Conservation (phyloP, 2,329 filamentous ascomycete species). For the Trichoderma hamatum region DNA sequence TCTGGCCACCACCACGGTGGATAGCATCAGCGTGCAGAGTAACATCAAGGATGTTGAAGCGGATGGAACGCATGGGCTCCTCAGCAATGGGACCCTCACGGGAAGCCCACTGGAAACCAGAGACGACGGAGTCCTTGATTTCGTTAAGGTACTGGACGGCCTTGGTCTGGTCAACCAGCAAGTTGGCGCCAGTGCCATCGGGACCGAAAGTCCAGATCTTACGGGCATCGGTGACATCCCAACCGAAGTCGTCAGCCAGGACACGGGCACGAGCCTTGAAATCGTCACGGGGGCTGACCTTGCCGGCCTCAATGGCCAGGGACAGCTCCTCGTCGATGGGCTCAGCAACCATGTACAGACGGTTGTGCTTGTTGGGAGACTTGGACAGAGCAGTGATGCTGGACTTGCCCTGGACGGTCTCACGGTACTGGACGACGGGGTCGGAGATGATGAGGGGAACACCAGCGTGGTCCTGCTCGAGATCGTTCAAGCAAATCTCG, state of each 20-base stretch:
- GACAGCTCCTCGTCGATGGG: constrained; percentile 91
- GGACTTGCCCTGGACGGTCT: constrained; percentile 83
- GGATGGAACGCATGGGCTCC: constrained; percentile 95
- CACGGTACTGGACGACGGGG: constrained; percentile 97
- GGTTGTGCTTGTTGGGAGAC: constrained; percentile 99
- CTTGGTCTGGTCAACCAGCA: constrained; percentile 99
- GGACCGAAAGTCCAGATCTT: constrained; percentile 99
- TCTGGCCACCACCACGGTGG: constrained; percentile 98
- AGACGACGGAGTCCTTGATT: constrained; percentile 99
- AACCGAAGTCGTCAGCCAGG: constrained; percentile 94
- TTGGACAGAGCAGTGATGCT: constrained; percentile 98
- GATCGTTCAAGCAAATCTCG: constrained; percentile 99
- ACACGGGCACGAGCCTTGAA: constrained; percentile 98
- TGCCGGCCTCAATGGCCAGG: constrained; percentile 86
- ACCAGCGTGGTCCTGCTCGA: constrained; percentile 98
- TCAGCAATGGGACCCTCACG: constrained; percentile 97
- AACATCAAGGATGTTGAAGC: constrained; percentile 99
- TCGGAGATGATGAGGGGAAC: constrained; percentile 97
- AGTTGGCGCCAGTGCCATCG: constrained; percentile 95
- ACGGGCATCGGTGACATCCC: constrained; percentile 99
- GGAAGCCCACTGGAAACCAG: constrained; percentile 99
- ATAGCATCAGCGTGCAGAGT: constrained; percentile 99
- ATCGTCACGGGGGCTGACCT: constrained; percentile 94
- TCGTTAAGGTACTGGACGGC: constrained; percentile 99
- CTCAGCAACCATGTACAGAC: constrained; percentile 93